Evolutionary conservation across 2,329 filamentous ascomycete genomes (phyloP).

Genomic region (Penicillium expansum): DNA sequence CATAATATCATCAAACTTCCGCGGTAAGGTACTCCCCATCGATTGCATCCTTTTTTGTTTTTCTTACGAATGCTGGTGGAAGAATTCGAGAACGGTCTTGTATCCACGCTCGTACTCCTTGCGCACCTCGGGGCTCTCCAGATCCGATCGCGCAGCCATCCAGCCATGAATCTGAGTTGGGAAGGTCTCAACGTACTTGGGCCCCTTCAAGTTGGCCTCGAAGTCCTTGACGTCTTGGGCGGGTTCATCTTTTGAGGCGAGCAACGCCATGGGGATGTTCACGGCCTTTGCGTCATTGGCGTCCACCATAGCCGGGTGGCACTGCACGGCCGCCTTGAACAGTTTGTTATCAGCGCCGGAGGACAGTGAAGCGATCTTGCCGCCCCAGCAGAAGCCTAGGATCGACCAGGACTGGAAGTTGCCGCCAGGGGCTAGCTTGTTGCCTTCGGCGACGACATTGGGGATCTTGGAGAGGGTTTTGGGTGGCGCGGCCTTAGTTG

Average conservation of each 20-base stretch:
- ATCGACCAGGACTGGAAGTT: slow-evolving; percentile 57
- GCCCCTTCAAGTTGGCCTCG: slow-evolving; percentile 37
- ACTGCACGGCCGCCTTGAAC: slow-evolving; percentile 58
- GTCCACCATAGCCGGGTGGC: slow-evolving; percentile 61
- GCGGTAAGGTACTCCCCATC: background rate
- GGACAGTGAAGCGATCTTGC: slow-evolving; percentile 57
- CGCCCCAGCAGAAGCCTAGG: slow-evolving; percentile 61
- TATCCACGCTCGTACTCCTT: slow-evolving; percentile 48
- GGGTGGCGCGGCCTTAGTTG: slow-evolving; percentile 56
- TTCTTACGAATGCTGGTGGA: slow-evolving; percentile 40
- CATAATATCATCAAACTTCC: background rate
- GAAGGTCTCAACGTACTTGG: slow-evolving; percentile 47
- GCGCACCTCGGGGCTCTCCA: slow-evolving; percentile 40
- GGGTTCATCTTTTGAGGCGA: slow-evolving; percentile 58
- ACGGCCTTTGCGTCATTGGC: slow-evolving; percentile 55
- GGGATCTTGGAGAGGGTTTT: slow-evolving; percentile 56
- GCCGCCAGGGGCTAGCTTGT: slow-evolving; percentile 43
- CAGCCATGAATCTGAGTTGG: slow-evolving; percentile 46
- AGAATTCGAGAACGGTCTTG: slow-evolving; percentile 40
- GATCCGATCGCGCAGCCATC: slow-evolving; percentile 45
- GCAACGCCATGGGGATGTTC: slow-evolving; percentile 56
- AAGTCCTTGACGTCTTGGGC: slow-evolving; percentile 48
- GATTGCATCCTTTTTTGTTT: background rate
- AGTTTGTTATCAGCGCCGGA: slow-evolving; percentile 48
- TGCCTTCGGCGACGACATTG: slow-evolving; percentile 54